These are phyloP conservation scores for Chalciporus chontae DNA, from an alignment of 768 basidiomycete genomes.

Conservation along the genomic window DNA sequence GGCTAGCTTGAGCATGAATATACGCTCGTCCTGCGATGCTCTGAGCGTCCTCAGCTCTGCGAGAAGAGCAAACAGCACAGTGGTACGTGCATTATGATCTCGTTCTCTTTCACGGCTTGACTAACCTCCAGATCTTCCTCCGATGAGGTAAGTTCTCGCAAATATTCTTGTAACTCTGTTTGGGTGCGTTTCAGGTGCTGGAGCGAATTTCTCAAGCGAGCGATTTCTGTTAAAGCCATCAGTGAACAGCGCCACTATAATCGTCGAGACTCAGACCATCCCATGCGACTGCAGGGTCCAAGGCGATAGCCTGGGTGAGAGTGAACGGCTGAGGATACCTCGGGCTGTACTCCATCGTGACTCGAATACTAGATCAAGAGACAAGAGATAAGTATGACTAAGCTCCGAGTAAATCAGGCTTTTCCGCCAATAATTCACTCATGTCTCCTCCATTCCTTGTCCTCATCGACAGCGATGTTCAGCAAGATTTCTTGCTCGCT, in stretches of 20 bases:
- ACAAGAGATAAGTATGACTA: slow-evolving; percentile 16
- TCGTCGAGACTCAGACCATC: slow-evolving; percentile 49
- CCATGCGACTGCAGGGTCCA: slow-evolving; percentile 65
- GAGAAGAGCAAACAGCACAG: slow-evolving; percentile 29
- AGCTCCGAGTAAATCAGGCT: slow-evolving; percentile 8
- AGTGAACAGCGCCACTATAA: background rate
- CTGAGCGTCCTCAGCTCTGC: slow-evolving; percentile 36
- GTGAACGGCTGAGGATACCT: slow-evolving; percentile 76
- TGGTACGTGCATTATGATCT: slow-evolving; percentile 54
- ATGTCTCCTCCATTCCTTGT: slow-evolving; percentile 49
- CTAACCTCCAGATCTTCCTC: slow-evolving; percentile 53
- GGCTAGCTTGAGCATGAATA: slow-evolving; percentile 64
- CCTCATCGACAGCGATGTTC: slow-evolving; percentile 46
- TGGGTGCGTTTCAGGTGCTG: slow-evolving; percentile 62
- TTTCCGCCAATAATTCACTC: background rate
- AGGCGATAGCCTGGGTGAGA: slow-evolving; percentile 53
- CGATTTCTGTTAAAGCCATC: slow-evolving; percentile 51
- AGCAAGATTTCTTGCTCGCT: slow-evolving; percentile 49
- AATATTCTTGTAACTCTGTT: slow-evolving; percentile 45
- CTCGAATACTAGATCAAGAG: background rate
- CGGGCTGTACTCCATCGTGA: slow-evolving; percentile 60
- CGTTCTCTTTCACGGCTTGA: slow-evolving; percentile 68
- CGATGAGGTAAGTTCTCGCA: slow-evolving; percentile 33
- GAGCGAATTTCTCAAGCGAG: slow-evolving; percentile 71
- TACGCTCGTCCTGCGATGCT: slow-evolving; percentile 75